Conservation (phyloP, 2,329 filamentous ascomycete species). For the Paracoccidioides brasiliensis region DNA sequence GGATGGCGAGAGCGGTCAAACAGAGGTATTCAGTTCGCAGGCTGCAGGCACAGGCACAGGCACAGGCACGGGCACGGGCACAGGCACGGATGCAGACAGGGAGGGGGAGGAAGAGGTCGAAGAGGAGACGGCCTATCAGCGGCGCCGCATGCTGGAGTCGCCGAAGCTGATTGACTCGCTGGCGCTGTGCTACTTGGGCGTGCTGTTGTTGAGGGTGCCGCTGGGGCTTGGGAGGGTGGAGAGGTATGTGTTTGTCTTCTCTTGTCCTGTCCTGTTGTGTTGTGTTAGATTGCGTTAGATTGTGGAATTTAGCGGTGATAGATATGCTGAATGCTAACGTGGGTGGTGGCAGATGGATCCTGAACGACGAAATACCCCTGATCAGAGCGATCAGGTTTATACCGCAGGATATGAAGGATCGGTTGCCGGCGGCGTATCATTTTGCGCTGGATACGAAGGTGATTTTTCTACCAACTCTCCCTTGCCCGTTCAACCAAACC, state of each 20-base stretch:
- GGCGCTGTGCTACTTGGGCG: conserved; percentile 66
- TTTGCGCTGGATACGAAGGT: conserved; percentile 29
- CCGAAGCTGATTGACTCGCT: conserved; percentile 65
- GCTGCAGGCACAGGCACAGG: background rate
- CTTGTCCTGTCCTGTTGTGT: background rate
- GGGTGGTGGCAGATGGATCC: conserved; percentile 45
- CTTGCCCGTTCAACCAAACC: too few species aligned
- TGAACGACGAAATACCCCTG: conserved; percentile 56
- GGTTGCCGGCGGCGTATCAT: conserved; percentile 30
- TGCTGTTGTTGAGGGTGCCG: conserved; percentile 61
- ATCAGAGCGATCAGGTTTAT: conserved; percentile 43
- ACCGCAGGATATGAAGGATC: conserved; percentile 33
- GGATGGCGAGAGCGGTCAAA: too few species aligned
- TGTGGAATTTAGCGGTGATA: background rate
- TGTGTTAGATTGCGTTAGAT: too few species aligned
- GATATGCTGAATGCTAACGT: background rate
- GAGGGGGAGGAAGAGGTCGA: conserved; percentile 15
- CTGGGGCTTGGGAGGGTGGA: conserved; percentile 61
- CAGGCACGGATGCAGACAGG: background rate
- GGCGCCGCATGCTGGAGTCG: conserved; percentile 26
- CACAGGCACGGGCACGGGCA: too few species aligned
- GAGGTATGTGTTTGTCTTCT: conserved; percentile 19
- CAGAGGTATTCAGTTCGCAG: conserved; percentile 48
- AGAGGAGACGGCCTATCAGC: conserved; percentile 22
- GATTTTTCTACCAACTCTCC: background rate